Evolutionary conservation across 1,139 yeast genomes (phyloP).

Genomic region (Yamadazyma aaseri): DNA sequence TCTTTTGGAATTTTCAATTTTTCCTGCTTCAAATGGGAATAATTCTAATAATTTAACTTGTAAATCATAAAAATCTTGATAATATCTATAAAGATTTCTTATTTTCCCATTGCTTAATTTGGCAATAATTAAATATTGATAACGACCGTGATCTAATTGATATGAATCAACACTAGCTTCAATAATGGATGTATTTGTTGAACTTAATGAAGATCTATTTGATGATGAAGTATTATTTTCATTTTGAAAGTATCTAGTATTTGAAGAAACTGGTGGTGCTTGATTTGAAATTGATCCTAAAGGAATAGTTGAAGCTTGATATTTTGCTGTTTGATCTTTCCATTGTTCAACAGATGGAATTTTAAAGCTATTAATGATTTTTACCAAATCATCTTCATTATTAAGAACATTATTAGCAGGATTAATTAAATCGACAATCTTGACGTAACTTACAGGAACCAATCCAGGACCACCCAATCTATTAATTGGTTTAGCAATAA

Average conservation of each 20-base stretch:
- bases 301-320: constrained; percentile 87
- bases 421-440: constrained; percentile 70
- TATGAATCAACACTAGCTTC: constrained; percentile 80
- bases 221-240: constrained; percentile 18
- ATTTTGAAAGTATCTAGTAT: constrained; percentile 40
- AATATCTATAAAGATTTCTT: constrained; percentile 79
- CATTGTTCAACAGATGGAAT: constrained; percentile 94
- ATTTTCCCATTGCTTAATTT: constrained; percentile 65
- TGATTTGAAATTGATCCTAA: constrained; percentile 50
- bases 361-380: constrained; percentile 54
- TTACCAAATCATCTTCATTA: constrained; percentile 28
- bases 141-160: constrained; percentile 80
- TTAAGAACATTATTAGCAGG: constrained; percentile 19
- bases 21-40: constrained; percentile 93
- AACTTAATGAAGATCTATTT: constrained; percentile 35
- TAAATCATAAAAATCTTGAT: constrained; percentile 94
- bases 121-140: constrained; percentile 81
- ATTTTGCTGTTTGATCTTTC: constrained; percentile 88
- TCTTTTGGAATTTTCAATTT: constrained; percentile 67
- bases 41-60: constrained; percentile 81
- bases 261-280: constrained; percentile 32
- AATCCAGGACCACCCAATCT: constrained; percentile 96
- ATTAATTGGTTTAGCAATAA: constrained; percentile 94
- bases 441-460: constrained; percentile 88
- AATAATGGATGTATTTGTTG: constrained; percentile 36